Conservation (phyloP, 331 rosid genomes). For the Acacia concinna region DNA sequence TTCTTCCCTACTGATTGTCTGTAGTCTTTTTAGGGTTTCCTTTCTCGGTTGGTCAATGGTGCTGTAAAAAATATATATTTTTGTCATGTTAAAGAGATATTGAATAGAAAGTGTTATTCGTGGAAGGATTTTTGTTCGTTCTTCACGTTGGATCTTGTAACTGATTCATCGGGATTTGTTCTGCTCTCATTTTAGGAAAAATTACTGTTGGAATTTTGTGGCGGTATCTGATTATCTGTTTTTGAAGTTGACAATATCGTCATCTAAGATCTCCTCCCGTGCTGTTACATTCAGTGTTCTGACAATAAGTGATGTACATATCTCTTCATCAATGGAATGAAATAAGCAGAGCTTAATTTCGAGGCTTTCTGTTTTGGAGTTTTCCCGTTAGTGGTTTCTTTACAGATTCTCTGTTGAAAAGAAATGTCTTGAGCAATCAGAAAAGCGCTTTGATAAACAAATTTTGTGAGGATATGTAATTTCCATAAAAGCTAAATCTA, state of each 20-base stretch:
- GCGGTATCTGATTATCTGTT: neutral
- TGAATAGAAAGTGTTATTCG: neutral
- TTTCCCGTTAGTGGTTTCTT: constrained; percentile 22
- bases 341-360: constrained; percentile 8
- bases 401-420: constrained; percentile 6
- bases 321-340: constrained; percentile 10
- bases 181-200: neutral
- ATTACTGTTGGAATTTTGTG: neutral
- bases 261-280: neutral
- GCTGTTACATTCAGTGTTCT: constrained; percentile 13
- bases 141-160: constrained; percentile 51
- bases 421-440: too few species aligned
- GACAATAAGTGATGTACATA: neutral
- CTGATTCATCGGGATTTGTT: constrained; percentile 20
- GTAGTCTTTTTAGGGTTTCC: neutral
- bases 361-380: neutral
- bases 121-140: constrained; percentile 2
- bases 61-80: constrained; percentile 1
- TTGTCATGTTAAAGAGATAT: constrained; percentile 5
- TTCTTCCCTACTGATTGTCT: constrained; percentile 11
- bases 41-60: constrained; percentile 15
- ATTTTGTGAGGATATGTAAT: constrained; percentile 43
- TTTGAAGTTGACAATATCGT: constrained; percentile 10
- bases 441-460: too few species aligned
- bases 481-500: constrained; percentile 8